Conservation (phyloP, 1,139 yeast species). For the Citeromyces hawaiiensis region DNA sequence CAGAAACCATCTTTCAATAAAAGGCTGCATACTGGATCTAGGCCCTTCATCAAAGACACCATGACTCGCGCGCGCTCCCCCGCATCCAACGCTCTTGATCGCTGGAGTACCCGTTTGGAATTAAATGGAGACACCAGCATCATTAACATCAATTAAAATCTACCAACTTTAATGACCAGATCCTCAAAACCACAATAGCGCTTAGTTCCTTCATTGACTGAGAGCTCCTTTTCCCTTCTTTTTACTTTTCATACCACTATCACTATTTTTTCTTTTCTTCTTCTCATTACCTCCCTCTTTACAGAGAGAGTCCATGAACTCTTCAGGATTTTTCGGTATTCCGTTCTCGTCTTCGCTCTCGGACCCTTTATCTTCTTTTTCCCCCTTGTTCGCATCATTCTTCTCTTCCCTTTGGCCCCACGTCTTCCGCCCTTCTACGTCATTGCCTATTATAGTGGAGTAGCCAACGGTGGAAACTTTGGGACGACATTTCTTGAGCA, state of each 20-base stretch:
- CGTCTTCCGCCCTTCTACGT: slow-evolving; percentile 4
- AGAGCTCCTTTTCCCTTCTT: no score
- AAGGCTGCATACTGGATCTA: no score
- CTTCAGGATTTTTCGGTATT: slow-evolving; percentile 5
- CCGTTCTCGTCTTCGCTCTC: slow-evolving; percentile 10
- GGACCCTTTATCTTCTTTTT: slow-evolving; percentile 9
- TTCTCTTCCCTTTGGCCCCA: slow-evolving; percentile 3
- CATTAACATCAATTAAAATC: not conserved
- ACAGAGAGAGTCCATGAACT: not conserved
- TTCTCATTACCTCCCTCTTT: slow-evolving; percentile 3
- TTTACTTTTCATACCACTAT: slow-evolving; percentile 3
- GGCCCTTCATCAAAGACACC: no score
- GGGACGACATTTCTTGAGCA: slow-evolving; percentile 16
- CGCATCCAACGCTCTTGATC: no score
- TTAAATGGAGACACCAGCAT: no score
- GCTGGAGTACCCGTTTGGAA: no score
- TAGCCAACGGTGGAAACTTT: slow-evolving; percentile 7
- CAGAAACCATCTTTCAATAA: no score
- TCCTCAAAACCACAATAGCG: not conserved
- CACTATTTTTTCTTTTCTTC: not conserved
- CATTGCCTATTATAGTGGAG: slow-evolving; percentile 2
- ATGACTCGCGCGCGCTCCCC: no score
- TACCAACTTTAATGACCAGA: no score
- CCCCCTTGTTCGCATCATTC: no score
- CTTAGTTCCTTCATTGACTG: no score